phyloP scores from a whole-genome alignment of 1,284 basidiomycete species.

The Rhizoctonia solani region DNA sequence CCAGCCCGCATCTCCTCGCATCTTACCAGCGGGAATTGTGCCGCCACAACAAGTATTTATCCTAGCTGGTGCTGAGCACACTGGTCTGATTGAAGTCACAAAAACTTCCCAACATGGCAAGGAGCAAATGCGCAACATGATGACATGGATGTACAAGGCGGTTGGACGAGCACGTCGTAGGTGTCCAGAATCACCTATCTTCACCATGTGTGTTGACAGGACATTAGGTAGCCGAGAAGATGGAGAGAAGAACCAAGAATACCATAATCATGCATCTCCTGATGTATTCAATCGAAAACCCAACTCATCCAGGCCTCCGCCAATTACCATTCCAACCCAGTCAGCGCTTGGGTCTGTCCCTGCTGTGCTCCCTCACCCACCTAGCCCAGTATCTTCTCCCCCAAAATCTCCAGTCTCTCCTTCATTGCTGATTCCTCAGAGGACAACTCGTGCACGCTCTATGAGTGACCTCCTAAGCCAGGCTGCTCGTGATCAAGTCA shows the following conservation, averaged over 20 bases:
- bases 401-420: conserved; percentile 24
- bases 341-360: neutral
- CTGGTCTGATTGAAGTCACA: conserved; percentile 68
- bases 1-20: neutral
- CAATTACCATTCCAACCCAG: neutral
- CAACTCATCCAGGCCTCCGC: neutral
- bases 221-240: conserved; percentile 44
- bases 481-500: conserved; percentile 51
- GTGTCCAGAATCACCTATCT: conserved; percentile 33
- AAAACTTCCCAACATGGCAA: conserved; percentile 56
- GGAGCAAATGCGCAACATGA: conserved; percentile 64
- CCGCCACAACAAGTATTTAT: conserved; percentile 57
- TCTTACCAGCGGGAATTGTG: conserved; percentile 53
- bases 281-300: conserved; percentile 23
- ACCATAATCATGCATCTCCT: conserved; percentile 29
- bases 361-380: neutral
- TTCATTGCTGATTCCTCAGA: conserved; percentile 35
- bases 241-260: conserved; percentile 47
- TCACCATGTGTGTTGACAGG: conserved; percentile 31
- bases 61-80: conserved; percentile 59
- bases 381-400: conserved; percentile 15
- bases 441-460: conserved; percentile 58
- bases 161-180: conserved; percentile 58
- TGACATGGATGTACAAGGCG: conserved; percentile 66
- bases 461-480: conserved; percentile 56